Conservation (phyloP, 192 early-diverging fungal species). For the Borealophlyctis nickersoniae region DNA sequence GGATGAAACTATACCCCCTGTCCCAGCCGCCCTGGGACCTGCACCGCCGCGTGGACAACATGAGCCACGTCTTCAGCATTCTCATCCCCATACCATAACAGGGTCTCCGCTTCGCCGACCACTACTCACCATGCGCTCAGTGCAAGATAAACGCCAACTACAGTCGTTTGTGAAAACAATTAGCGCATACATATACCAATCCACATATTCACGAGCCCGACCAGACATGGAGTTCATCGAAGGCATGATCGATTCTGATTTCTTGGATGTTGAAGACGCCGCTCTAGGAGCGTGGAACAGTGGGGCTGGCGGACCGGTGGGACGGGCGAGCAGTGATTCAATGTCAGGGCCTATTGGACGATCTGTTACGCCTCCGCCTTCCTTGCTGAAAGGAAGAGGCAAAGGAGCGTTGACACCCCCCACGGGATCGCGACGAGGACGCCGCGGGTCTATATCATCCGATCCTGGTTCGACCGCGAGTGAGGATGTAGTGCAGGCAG, state of each 20-base stretch:
- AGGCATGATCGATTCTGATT: constrained; percentile 53
- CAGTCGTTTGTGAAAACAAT: constrained; percentile 75
- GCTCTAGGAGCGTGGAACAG: constrained; percentile 1
- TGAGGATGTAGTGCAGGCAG: no score
- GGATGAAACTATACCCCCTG: constrained; percentile 23
- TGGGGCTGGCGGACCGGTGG: no score
- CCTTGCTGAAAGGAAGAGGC: no score
- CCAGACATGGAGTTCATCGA: constrained; percentile 80
- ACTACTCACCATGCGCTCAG: constrained; percentile 67
- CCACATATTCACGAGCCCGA: constrained; percentile 64
- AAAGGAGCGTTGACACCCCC: no score
- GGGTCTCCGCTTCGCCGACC: constrained; percentile 54
- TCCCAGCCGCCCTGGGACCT: constrained; percentile 29
- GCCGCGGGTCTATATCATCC: no score
- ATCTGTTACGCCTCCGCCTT: no score
- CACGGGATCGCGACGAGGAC: no score
- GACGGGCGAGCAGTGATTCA: no score
- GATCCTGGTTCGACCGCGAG: no score
- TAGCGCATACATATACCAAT: constrained; percentile 72
- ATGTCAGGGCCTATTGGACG: no score
- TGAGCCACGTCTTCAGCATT: constrained; percentile 18
- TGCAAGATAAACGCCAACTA: constrained; percentile 68
- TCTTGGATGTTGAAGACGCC: constrained; percentile 18
- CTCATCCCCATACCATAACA: constrained; percentile 7
- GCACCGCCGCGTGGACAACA: constrained; percentile 4